Conservation (phyloP, 2,329 filamentous ascomycete genomes). For the Sporothrix pseudoabietina region DNA sequence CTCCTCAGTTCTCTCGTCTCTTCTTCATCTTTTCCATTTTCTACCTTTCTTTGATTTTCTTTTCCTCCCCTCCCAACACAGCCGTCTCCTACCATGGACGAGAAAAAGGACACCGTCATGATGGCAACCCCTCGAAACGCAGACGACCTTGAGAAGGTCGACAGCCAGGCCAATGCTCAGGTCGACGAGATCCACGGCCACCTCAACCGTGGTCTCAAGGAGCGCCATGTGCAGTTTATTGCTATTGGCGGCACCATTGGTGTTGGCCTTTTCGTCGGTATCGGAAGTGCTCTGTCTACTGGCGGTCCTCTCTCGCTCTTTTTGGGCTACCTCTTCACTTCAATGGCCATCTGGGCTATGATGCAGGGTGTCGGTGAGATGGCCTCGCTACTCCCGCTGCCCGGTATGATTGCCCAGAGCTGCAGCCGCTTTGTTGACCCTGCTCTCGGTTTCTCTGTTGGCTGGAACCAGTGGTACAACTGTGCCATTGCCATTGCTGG, state of each 20-base stretch:
- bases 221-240: slow-evolving; percentile 55
- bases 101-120: background rate
- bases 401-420: slow-evolving; percentile 64
- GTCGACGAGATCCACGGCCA: slow-evolving; percentile 20
- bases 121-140: background rate
- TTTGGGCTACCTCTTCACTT: slow-evolving; percentile 56
- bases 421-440: slow-evolving; percentile 67
- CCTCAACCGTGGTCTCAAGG: slow-evolving; percentile 42
- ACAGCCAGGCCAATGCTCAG: slow-evolving; percentile 8
- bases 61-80: background rate
- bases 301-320: slow-evolving; percentile 55
- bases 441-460: slow-evolving; percentile 60
- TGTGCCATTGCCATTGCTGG: slow-evolving; percentile 25
- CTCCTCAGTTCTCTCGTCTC: background rate
- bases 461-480: slow-evolving; percentile 40
- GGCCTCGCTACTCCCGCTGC: slow-evolving; percentile 62
- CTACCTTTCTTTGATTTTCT: background rate
- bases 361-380: slow-evolving; percentile 62
- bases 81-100: background rate
- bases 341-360: slow-evolving; percentile 47
- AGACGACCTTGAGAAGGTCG: slow-evolving; percentile 19
- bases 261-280: slow-evolving; percentile 52
- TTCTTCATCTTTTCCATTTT: background rate
- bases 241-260: slow-evolving; percentile 53
- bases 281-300: slow-evolving; percentile 56